Base-by-base conservation (phyloP, 129 eudicot genomes). In the Silybum marianum region DNA sequence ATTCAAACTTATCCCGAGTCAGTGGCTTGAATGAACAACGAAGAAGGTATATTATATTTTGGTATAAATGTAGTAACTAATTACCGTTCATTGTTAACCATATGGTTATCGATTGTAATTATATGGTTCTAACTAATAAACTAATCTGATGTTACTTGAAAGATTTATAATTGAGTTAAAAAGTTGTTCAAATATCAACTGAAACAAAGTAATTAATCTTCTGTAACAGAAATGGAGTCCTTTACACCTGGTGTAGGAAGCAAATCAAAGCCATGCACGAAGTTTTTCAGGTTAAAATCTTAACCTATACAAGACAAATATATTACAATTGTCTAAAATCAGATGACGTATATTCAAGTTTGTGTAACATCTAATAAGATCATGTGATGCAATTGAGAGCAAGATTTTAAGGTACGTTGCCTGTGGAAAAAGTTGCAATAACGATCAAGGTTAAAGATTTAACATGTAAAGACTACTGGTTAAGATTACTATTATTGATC, bases 201-300 rank as follows among this genome's bases (percentile, higher is more conserved):
- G 84, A 86, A 79, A 78, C 66, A 83, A 77, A 75, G 80, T 75
- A 86, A 81, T 80, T 80, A 92, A 92, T 86, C 76, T 86, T 81
- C 63, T 92, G 94, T 40, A 82, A 92, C 97, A 92, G 97, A 90
- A 92, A 62, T 70, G 91, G 94, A 90, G 84, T 84, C 90, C 30
- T 87, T 92, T 88, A 85, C 90, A 88, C 87, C 89, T 84, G 96
- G 97, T 93, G 90, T 93, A 90, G 96, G 97, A 87, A 90, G 96
- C 96, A 93, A 93, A 93, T 90, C 93, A 86, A 93, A 90, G 97
- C 97, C 97, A 69, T 93, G 97, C 96, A 93, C 82, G 87, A 93
- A 93, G 96, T 93, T 93, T 89, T 93, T 90, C 97, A 89, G 93
- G 93, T 89, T 89, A 11, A 78, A 82, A 85, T 75, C 84, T 77